Evolutionary conservation across 2,329 filamentous ascomycete species (phyloP).

Genomic region (Biscogniauxia mediterranea): DNA sequence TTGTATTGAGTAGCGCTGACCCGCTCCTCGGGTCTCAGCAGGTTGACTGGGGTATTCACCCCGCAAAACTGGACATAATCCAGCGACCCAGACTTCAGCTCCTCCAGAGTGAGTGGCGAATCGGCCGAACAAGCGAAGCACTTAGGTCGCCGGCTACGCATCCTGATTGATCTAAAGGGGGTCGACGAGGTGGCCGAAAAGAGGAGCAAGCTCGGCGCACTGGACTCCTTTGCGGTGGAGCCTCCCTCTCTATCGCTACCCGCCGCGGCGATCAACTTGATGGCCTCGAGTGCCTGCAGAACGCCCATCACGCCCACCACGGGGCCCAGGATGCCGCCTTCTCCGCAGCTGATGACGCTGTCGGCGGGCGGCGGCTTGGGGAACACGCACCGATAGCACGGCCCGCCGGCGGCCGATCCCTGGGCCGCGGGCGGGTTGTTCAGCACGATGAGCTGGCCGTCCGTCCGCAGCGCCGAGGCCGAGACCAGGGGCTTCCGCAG

Average conservation of each 20-base stretch:
- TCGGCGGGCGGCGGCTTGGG: conserved; percentile 81
- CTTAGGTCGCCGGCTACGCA: conserved; percentile 65
- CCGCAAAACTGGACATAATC: conserved; percentile 91
- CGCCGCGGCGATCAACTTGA: conserved; percentile 69
- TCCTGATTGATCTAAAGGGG: conserved; percentile 70
- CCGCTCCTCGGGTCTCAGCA: conserved; percentile 64
- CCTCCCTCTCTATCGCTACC: conserved; percentile 23
- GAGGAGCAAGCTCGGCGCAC: conserved; percentile 41
- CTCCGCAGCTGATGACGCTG: conserved; percentile 81
- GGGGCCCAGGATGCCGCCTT: conserved; percentile 88
- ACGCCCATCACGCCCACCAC: conserved; percentile 94
- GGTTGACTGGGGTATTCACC: conserved; percentile 48
- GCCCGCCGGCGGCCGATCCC: conserved; percentile 61
- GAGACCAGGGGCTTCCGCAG: conserved; percentile 78
- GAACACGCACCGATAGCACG: conserved; percentile 94
- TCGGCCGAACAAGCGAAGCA: conserved; percentile 75
- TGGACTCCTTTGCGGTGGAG: conserved; percentile 11
- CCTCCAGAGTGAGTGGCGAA: conserved; percentile 60
- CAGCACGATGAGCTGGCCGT: conserved; percentile 85
- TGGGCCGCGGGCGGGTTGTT: conserved; percentile 71
- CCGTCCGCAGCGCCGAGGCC: conserved; percentile 82
- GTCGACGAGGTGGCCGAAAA: conserved; percentile 45
- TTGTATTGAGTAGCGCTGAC: conserved; percentile 64
- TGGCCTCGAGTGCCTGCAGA: conserved; percentile 82
- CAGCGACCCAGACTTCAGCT: conserved; percentile 62